Conservation (phyloP, 768 basidiomycete genomes). For the Gymnopilus junonius region DNA sequence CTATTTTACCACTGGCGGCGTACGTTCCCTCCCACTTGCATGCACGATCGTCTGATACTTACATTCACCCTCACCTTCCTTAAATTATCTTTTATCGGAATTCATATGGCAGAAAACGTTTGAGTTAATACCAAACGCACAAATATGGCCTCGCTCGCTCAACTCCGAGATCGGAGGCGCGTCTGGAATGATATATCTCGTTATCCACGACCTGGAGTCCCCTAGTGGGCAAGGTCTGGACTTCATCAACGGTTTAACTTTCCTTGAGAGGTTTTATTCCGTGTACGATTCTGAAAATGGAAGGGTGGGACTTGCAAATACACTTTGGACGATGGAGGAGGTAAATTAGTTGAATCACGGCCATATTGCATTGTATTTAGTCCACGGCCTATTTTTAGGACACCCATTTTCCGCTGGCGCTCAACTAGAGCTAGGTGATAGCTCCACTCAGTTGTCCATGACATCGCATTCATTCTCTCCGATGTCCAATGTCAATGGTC, state of each 20-base stretch:
- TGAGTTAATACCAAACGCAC: constrained; percentile 62
- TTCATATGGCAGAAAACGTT: constrained; percentile 47
- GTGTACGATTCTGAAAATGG: constrained; percentile 61
- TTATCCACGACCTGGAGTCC: constrained; percentile 52
- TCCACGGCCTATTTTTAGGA: too few species aligned
- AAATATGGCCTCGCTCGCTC: constrained; percentile 66
- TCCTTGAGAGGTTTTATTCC: constrained; percentile 56
- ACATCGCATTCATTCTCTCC: too few species aligned
- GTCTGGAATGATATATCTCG: constrained; percentile 52
- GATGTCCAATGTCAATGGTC: too few species aligned
- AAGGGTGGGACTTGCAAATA: constrained; percentile 58
- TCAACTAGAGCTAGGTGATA: too few species aligned
- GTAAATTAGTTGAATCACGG: neutral
- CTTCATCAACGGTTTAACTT: constrained; percentile 49
- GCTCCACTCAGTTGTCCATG: too few species aligned
- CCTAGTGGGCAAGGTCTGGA: constrained; percentile 57
- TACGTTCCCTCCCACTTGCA: constrained; percentile 26
- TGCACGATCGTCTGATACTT: too few species aligned
- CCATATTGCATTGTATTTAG: too few species aligned
- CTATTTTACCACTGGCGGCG: constrained; percentile 57
- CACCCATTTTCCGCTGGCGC: too few species aligned
- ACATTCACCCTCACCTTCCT: constrained; percentile 35
- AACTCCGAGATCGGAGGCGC: constrained; percentile 61
- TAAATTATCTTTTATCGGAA: constrained; percentile 20
- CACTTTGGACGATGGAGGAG: constrained; percentile 39